Conservation (phyloP, 352 stramenopile genomes). For the Globisporangium barbulae region DNA sequence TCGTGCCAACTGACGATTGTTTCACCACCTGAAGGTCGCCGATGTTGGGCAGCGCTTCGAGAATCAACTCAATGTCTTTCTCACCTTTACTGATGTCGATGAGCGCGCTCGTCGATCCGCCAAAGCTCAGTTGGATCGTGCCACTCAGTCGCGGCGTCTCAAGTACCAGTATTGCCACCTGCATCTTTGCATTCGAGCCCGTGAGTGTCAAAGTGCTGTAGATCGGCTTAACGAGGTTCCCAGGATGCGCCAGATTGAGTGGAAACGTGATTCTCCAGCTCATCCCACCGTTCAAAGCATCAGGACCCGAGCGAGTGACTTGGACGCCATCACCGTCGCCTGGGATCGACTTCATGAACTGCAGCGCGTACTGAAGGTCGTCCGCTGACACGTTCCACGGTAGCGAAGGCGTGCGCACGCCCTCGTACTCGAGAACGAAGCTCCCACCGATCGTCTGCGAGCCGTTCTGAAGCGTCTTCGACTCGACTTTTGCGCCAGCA, state of each 20-base stretch:
- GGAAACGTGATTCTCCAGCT: constrained; percentile 61
- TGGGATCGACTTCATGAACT: constrained; percentile 64
- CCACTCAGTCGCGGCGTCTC: constrained; percentile 44
- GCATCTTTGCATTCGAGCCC: constrained; percentile 35
- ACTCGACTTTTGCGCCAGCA: constrained; percentile 18
- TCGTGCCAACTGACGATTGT: constrained; percentile 18
- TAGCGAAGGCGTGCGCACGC: constrained; percentile 51
- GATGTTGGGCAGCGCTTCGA: constrained; percentile 5
- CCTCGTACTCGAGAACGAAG: constrained; percentile 49
- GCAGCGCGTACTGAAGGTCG: constrained; percentile 70
- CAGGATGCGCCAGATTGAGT: constrained; percentile 29
- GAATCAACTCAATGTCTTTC: constrained; percentile 4
- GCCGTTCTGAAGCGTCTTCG: constrained; percentile 38
- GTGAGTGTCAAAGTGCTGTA: constrained; percentile 26
- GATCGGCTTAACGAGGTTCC: constrained; percentile 25
- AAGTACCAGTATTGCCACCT: constrained; percentile 24
- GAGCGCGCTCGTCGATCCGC: constrained; percentile 27
- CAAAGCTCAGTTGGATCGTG: constrained; percentile 33
- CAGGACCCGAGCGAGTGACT: constrained; percentile 36
- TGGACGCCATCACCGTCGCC: constrained; percentile 49
- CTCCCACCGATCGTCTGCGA: constrained; percentile 34
- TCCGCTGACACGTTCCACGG: constrained; percentile 78
- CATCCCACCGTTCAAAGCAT: constrained; percentile 29
- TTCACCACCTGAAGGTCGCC: constrained; percentile 10
- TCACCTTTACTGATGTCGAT: constrained; percentile 22